A percentile compares a stretch with the other conserved stretches of the same genome.
Evolutionary conservation across 2,329 filamentous ascomycete genomes (phyloP).

Genomic region (Teratosphaeria destructans): DNA sequence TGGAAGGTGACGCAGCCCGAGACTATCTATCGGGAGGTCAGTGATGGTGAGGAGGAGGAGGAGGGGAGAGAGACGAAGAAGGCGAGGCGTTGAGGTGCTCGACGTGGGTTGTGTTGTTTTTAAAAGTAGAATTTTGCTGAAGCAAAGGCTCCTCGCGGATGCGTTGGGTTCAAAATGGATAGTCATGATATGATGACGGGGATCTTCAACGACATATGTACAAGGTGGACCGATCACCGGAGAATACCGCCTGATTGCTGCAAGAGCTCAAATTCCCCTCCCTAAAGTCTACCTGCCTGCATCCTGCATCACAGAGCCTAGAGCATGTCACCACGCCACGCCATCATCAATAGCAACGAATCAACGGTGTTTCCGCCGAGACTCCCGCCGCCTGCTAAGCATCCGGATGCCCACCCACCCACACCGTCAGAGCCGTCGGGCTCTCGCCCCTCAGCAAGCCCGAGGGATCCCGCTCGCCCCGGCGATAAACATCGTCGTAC

Average conservation of each 20-base stretch:
- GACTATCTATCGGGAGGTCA: slow-evolving; percentile 80
- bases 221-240: not conserved
- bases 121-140: not conserved
- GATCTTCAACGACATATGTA: not conserved
- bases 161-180: too few relatives aligned
- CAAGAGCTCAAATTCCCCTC: too few relatives aligned
- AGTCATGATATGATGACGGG: not conserved
- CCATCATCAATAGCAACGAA: too few relatives aligned
- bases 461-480: slow-evolving; percentile 7
- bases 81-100: not conserved
- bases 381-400: not conserved
- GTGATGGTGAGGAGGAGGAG: slow-evolving; percentile 66
- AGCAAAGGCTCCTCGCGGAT: not conserved
- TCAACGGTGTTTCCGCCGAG: too few relatives aligned
- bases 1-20: slow-evolving; percentile 89
- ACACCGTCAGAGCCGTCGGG: not conserved
- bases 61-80: slow-evolving; percentile 45
- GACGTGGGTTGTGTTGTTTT: not conserved
- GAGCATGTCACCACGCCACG: too few relatives aligned
- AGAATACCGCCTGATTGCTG: not conserved
- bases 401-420: slow-evolving; percentile 1
- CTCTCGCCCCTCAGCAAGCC: not conserved
- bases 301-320: too few relatives aligned
- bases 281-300: too few relatives aligned
- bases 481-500: slow-evolving; percentile 56